phyloP scores from a whole-genome alignment of 129 eudicot species.

The Oenanthe sinensis region DNA sequence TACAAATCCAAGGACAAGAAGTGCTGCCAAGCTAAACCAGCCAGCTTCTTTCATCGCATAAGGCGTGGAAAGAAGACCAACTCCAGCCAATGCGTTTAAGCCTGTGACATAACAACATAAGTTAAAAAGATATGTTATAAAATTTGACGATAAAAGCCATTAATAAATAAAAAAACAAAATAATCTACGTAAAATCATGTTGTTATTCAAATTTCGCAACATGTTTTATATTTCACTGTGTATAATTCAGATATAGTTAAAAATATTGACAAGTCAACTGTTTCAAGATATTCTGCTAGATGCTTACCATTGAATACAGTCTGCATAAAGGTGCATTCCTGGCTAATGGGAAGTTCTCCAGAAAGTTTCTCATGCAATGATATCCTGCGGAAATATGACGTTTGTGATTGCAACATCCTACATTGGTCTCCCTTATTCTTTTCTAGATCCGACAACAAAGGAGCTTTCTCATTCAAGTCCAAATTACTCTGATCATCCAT shows the following conservation, averaged over 20 bases:
- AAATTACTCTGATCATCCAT: constrained; percentile 23
- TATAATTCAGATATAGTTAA: neutral
- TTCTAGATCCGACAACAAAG: constrained; percentile 56
- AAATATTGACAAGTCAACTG: neutral
- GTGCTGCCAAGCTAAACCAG: constrained; percentile 57
- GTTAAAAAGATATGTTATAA: neutral
- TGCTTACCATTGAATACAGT: constrained; percentile 67
- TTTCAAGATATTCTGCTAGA: neutral
- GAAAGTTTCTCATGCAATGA: constrained; percentile 40
- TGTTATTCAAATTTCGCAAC: neutral
- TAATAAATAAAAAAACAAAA: neutral
- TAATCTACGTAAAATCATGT: neutral
- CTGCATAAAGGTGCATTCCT: constrained; percentile 63
- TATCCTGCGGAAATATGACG: constrained; percentile 35
- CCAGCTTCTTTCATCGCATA: constrained; percentile 76
- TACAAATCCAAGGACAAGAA: constrained; percentile 51
- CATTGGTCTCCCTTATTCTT: constrained; percentile 34
- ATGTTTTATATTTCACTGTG: neutral
- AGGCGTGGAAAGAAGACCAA: constrained; percentile 87
- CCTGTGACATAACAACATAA: constrained; percentile 23
- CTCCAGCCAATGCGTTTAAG: constrained; percentile 83
- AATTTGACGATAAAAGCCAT: neutral
- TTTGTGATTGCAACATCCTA: constrained; percentile 26
- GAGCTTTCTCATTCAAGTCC: constrained; percentile 42
- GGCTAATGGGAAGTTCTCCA: constrained; percentile 60